Conservation (phyloP, 176 grass and related monocot genomes). For the Secale cereale region DNA sequence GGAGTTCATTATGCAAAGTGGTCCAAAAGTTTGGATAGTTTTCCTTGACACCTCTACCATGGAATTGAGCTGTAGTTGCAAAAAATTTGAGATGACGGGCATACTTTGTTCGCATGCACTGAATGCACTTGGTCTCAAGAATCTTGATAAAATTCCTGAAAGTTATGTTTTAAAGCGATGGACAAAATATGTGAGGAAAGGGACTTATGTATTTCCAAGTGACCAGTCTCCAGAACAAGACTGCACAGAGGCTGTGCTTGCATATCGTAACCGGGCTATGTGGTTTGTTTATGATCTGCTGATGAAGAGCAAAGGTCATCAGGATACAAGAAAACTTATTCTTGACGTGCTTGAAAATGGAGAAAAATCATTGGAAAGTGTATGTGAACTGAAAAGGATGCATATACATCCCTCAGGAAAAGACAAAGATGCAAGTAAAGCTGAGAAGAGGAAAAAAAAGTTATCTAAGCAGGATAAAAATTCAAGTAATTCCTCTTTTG, state of each 20-base stretch:
- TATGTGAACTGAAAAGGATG: slow-evolving; percentile 61
- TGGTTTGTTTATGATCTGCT: slow-evolving; percentile 64
- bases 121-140: slow-evolving; percentile 70
- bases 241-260: slow-evolving; percentile 30
- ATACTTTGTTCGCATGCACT: slow-evolving; percentile 80
- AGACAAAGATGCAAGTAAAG: slow-evolving; percentile 64
- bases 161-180: slow-evolving; percentile 67
- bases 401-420: slow-evolving; percentile 54
- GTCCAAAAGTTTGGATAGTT: slow-evolving; percentile 62
- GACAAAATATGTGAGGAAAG: slow-evolving; percentile 71
- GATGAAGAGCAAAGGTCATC: slow-evolving; percentile 57
- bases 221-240: slow-evolving; percentile 46
- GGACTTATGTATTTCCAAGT: slow-evolving; percentile 40
- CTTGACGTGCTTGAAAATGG: slow-evolving; percentile 56
- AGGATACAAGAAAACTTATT: slow-evolving; percentile 64
- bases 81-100: slow-evolving; percentile 72
- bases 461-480: slow-evolving; percentile 56
- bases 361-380: slow-evolving; percentile 63
- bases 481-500: slow-evolving; percentile 52
- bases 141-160: slow-evolving; percentile 65
- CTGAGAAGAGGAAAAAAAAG: slow-evolving; percentile 80
- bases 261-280: slow-evolving; percentile 63
- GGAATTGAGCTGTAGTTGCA: slow-evolving; percentile 76
- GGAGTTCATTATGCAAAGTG: slow-evolving; percentile 68
- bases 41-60: slow-evolving; percentile 53